A percentile compares a stretch with the other conserved stretches of the same genome.
Evolutionary conservation across 116 monocot species (phyloP).

Genomic region (Cymodocea nodosa): DNA sequence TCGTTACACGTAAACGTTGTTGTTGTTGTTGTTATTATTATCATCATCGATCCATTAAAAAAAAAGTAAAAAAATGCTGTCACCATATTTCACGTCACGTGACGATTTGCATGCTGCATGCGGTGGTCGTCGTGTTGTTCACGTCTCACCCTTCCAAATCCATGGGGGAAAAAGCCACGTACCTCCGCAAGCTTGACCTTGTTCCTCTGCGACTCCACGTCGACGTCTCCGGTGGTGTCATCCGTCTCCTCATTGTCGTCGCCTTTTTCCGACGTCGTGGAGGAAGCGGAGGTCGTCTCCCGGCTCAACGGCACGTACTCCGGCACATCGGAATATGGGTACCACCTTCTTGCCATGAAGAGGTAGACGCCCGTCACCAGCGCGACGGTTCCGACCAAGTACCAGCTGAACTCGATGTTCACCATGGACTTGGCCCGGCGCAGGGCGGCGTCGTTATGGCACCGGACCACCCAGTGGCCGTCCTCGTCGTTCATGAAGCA

Average conservation of each 20-base stretch:
- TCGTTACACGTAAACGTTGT: too few relatives aligned
- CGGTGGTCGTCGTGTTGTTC: too few relatives aligned
- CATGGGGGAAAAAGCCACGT: too few relatives aligned
- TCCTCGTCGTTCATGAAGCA: slow-evolving; percentile 40
- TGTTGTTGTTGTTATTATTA: too few relatives aligned
- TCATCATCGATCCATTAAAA: too few relatives aligned
- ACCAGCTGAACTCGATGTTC: slow-evolving; percentile 41
- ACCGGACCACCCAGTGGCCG: slow-evolving; percentile 29
- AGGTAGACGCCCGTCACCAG: slow-evolving; percentile 18
- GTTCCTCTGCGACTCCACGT: slow-evolving; percentile 20
- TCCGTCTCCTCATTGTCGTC: not conserved
- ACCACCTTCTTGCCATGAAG: slow-evolving; percentile 2
- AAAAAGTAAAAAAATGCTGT: too few relatives aligned
- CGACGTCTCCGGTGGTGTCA: slow-evolving; percentile 5
- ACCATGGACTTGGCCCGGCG: slow-evolving; percentile 35
- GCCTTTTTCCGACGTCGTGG: too few relatives aligned
- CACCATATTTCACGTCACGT: too few relatives aligned
- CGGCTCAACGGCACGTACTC: slow-evolving; percentile 5
- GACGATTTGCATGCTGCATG: too few relatives aligned
- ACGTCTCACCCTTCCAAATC: too few relatives aligned
- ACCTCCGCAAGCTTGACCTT: not conserved
- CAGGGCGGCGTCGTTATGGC: slow-evolving; percentile 16
- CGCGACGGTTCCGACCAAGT: slow-evolving; percentile 10
- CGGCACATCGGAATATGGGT: not conserved
- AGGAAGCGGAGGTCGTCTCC: too few relatives aligned